phyloP scores from a whole-genome alignment of 1,284 basidiomycete genomes.

The Cystobasidiaceae sp. region DNA sequence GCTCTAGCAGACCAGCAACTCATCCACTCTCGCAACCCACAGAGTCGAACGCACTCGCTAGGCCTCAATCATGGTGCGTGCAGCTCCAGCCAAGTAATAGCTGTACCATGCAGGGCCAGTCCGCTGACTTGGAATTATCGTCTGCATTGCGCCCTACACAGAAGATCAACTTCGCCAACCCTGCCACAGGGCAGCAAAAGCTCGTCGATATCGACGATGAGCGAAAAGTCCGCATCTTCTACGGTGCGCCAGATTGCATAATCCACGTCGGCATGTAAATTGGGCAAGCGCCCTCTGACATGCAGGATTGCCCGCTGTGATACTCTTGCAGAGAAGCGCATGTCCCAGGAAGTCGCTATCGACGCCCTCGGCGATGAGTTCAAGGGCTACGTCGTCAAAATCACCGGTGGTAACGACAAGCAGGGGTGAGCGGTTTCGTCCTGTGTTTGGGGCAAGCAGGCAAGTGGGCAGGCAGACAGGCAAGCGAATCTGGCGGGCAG shows the following conservation, averaged over 20 bases:
- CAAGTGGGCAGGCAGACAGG: neutral
- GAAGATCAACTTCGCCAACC: constrained; percentile 97
- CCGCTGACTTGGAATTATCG: too few relatives aligned
- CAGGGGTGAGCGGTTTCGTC: constrained; percentile 44
- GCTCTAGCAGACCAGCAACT: too few relatives aligned
- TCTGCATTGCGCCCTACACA: constrained; percentile 50
- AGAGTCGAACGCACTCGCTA: too few relatives aligned
- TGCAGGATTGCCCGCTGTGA: neutral
- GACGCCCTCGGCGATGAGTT: constrained; percentile 92
- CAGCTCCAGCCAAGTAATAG: too few relatives aligned
- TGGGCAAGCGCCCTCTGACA: neutral
- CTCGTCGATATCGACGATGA: constrained; percentile 35
- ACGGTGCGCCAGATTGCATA: too few relatives aligned
- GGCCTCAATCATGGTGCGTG: too few relatives aligned
- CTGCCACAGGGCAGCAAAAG: constrained; percentile 46
- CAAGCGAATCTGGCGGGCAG: too few relatives aligned
- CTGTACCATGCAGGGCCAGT: too few relatives aligned
- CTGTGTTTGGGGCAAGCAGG: neutral
- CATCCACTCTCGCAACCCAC: too few relatives aligned
- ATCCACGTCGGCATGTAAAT: neutral
- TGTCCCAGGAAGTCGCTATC: constrained; percentile 87
- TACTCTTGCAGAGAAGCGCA: constrained; percentile 59
- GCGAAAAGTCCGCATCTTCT: constrained; percentile 66
- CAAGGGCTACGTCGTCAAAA: constrained; percentile 94
- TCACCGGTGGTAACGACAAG: constrained; percentile 95